Evolutionary conservation across 331 rosid genomes (phyloP), one percentile per base, ranked within the genome.

Genomic region (Saraca asoca): DNA sequence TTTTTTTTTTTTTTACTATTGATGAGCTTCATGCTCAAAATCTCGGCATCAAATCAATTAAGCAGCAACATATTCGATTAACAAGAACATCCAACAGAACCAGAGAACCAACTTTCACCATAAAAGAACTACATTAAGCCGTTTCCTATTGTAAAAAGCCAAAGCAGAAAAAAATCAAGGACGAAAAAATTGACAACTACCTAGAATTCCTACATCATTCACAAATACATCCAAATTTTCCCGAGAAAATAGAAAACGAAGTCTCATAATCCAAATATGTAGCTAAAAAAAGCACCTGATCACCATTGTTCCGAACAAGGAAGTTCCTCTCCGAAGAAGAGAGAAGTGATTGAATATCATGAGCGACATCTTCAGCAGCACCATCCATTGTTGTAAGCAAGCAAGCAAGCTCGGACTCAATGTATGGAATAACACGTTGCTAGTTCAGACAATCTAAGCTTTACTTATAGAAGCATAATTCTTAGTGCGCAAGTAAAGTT

Each of bases 301-400:
- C 82, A 5, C 69, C 83, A 45, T 79, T 83, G 86, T 78, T 84
- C 1, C 79, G 75, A 14, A 83, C 51, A 11, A 75, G 84, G 54
- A 70, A 85, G 70, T 80, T 81, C 42, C 86, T 73, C 0, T 29
- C 64, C 15, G 85, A 7, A 20, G 86, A 80, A 55, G 92, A 83
- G 69, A 88, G 59, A 2, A 88, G 53, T 8, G 82, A 80, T 5
- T 46, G 75, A 59, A 80, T 16, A 69, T 82, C 86, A 53, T 79
- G 73, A 55, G 57, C 35, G 2, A 12, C 46, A 2, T 13, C 70
- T 1, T 18, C 73, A 39, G 61, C 42, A 2, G 0, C 53, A 61
- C 62, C 75, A 63, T 1, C 31, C 31, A 24, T 24, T 24, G 2
- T 3, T 24, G 31, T 24, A 24, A 24, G 31, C 31, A 24, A 24